Evolutionary conservation across 768 basidiomycete species (phyloP), one percentile per base, ranked within the genome.

Genomic region (Mycena latifolia): DNA sequence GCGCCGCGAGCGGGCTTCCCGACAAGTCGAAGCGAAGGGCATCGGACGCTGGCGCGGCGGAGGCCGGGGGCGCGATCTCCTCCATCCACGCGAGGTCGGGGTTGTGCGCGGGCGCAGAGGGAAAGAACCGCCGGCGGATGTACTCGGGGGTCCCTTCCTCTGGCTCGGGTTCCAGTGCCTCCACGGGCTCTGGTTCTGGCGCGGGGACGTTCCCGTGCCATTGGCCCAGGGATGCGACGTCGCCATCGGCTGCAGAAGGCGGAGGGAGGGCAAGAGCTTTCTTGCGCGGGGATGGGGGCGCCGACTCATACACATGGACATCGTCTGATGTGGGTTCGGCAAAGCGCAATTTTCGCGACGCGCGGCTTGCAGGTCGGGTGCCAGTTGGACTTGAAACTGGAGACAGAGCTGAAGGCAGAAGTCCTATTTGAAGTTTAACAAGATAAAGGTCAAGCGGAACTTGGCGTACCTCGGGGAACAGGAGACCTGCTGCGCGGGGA

Each of bases 121-220:
- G 93, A 73, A 98, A 98, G 79, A 89, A 97, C 41, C 89, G 89
- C 27, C 83, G 85, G 27, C 94, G 91, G 61, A 97, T 96, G 72
- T 92, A 86, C 74, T 95, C 94, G 4, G 95, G 88, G 0, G 91
- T 89, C 8, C 92, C 93, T 73, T 92, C 91, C 69, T 88, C 87
- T 5, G 80, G 82, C 41, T 84, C 80, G 17, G 62, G 58, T 24
- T 69, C 53, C 27, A 57, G 50, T 3, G 67, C 29, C 2, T 50
- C 37, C 37, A 39, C 17, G 6, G 37, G 31, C 31, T 33, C 35
- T 45, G 51, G 31, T 33, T 39, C 22, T 20, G 39, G 43, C 28
- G 24, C 31, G 20, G 41, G 33, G 52, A 43, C 29, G 5, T 50
- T 22, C 15, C 46, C 53, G 25, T 17, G 39, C 35, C 41, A 66